Percentiles rank a stretch among this genome's conserved stretches.
Evolutionary conservation across 2,329 filamentous ascomycete species (phyloP).

Genomic region (Ophiocordyceps camponoti-saundersi): DNA sequence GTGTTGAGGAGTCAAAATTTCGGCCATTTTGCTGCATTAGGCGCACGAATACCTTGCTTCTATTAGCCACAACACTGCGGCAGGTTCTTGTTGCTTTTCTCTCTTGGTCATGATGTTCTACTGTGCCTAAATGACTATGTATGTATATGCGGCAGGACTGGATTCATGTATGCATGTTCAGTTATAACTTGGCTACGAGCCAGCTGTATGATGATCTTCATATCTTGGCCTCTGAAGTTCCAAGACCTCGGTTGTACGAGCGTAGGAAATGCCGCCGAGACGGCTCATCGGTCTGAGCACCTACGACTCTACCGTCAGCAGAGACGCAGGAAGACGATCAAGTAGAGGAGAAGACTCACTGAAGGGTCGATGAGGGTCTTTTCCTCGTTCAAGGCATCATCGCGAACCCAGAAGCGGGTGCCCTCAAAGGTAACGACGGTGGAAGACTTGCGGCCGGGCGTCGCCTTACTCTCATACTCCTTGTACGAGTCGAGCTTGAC

Average conservation of each 20-base stretch:
- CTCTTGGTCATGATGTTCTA: too few relatives aligned
- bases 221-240: slow-evolving; percentile 53
- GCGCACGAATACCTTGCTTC: too few relatives aligned
- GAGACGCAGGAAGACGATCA: background rate
- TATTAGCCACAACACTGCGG: too few relatives aligned
- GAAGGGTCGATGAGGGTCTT: slow-evolving; percentile 55
- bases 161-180: background rate
- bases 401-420: slow-evolving; percentile 71
- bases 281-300: slow-evolving; percentile 61
- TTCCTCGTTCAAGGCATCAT: slow-evolving; percentile 73
- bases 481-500: slow-evolving; percentile 55
- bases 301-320: slow-evolving; percentile 11
- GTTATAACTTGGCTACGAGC: slow-evolving; percentile 28
- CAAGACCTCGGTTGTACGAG: slow-evolving; percentile 47
- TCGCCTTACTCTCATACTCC: slow-evolving; percentile 61
- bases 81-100: too few relatives aligned
- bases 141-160: too few relatives aligned
- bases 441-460: slow-evolving; percentile 57
- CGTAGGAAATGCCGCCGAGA: slow-evolving; percentile 77
- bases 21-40: too few relatives aligned
- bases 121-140: too few relatives aligned
- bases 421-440: slow-evolving; percentile 69
- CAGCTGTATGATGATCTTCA: slow-evolving; percentile 26
- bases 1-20: too few relatives aligned
- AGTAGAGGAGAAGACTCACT: slow-evolving; percentile 22